Evolutionary conservation across 2,329 filamentous ascomycete species (phyloP).

Genomic region (Diaporthe sp.): DNA sequence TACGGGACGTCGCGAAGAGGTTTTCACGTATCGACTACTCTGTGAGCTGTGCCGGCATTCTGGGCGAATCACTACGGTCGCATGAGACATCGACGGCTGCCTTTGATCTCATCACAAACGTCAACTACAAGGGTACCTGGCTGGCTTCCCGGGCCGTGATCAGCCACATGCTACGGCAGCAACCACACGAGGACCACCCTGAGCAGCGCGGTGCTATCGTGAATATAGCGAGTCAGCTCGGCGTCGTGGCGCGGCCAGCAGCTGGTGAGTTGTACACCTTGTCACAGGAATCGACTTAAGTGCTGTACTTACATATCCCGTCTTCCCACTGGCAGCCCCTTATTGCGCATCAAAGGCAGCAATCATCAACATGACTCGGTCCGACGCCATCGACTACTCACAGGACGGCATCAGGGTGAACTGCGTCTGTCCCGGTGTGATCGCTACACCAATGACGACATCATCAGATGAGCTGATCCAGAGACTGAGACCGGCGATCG

Average conservation of each 20-base stretch:
- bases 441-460: slow-evolving; percentile 62
- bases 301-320: neutral
- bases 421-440: slow-evolving; percentile 57
- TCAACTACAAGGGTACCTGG: slow-evolving; percentile 69
- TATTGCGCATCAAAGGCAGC: slow-evolving; percentile 72
- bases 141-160: slow-evolving; percentile 60
- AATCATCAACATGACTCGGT: slow-evolving; percentile 68
- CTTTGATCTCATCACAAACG: slow-evolving; percentile 66
- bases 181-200: slow-evolving; percentile 56
- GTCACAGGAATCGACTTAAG: neutral
- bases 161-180: slow-evolving; percentile 60
- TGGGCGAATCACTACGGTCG: slow-evolving; percentile 57
- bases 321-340: slow-evolving; percentile 53
- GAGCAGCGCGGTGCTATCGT: slow-evolving; percentile 62
- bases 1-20: slow-evolving; percentile 47
- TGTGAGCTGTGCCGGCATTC: slow-evolving; percentile 68
- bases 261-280: slow-evolving; percentile 54
- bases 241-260: slow-evolving; percentile 60
- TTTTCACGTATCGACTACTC: slow-evolving; percentile 68
- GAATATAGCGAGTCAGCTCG: slow-evolving; percentile 67
- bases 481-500: slow-evolving; percentile 55
- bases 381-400: slow-evolving; percentile 70
- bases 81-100: slow-evolving; percentile 60
- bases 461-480: slow-evolving; percentile 54
- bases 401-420: slow-evolving; percentile 54